Evolutionary conservation across 73 alveolate species (phyloP).

Genomic region (Paramecium pentaurelia): DNA sequence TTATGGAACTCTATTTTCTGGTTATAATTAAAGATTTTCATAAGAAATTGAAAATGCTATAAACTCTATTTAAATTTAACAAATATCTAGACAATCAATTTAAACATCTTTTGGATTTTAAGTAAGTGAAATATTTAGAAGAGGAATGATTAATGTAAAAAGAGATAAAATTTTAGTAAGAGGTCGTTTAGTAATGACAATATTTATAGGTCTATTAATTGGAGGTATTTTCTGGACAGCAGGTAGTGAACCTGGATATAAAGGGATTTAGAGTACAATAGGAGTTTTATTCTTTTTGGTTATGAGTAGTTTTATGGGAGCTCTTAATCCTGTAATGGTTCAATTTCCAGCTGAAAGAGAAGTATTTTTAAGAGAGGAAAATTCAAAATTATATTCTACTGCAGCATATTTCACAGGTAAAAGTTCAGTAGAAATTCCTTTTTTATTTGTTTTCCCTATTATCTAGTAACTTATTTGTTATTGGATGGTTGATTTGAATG

Average conservation of each 20-base stretch:
- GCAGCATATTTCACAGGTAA: constrained; percentile 65
- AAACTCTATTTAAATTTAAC: neutral
- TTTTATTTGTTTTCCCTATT: constrained; percentile 20
- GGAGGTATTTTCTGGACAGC: constrained; percentile 20
- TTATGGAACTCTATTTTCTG: neutral
- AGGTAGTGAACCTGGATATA: neutral
- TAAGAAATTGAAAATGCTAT: neutral
- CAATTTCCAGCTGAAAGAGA: constrained; percentile 70
- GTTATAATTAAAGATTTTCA: neutral
- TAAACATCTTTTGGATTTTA: neutral
- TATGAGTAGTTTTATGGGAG: constrained; percentile 46
- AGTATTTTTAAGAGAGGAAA: constrained; percentile 71
- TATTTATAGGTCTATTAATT: neutral
- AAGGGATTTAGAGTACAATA: neutral
- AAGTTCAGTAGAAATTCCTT: constrained; percentile 61
- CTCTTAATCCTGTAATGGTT: constrained; percentile 38
- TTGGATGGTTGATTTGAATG: constrained; percentile 53
- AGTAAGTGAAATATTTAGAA: neutral
- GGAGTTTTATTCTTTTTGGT: constrained; percentile 58
- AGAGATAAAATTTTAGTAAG: neutral
- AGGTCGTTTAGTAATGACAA: neutral
- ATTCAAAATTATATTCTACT: constrained; percentile 55
- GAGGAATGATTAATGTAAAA: constrained; percentile 12
- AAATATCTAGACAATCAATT: neutral
- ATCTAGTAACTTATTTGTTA: constrained; percentile 9